phyloP scores from a whole-genome alignment of 805 yeast genomes.

The Pichia pseudocactophila region DNA sequence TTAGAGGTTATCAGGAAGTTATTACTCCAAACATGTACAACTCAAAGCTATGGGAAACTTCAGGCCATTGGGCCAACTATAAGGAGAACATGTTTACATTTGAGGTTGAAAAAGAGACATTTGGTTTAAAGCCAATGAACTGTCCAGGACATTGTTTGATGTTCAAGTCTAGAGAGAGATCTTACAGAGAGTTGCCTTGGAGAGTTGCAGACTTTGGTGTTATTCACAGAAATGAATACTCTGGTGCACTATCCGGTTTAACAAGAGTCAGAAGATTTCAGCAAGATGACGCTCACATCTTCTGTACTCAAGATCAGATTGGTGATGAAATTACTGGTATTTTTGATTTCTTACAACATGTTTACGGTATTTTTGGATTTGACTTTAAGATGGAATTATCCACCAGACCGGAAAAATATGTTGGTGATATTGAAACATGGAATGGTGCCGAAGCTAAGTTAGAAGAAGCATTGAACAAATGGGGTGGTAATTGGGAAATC shows the following conservation, averaged over 20 bases:
- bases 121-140: constrained; percentile 85
- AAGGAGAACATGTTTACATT: constrained; percentile 96
- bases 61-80: constrained; percentile 98
- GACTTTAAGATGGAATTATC: constrained; percentile 95
- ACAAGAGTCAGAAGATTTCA: constrained; percentile 98
- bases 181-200: constrained; percentile 96
- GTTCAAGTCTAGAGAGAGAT: constrained; percentile 87
- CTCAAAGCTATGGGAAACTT: constrained; percentile 94
- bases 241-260: constrained; percentile 90
- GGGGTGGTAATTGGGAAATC: constrained; percentile 89
- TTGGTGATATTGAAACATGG: constrained; percentile 95
- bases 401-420: constrained; percentile 93
- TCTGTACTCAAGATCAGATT: constrained; percentile 89
- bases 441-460: constrained; percentile 80
- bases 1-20: constrained; percentile 96
- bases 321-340: constrained; percentile 75
- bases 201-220: constrained; percentile 98
- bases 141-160: constrained; percentile 76
- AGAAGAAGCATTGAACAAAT: constrained; percentile 70
- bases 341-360: constrained; percentile 74
- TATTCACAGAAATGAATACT: constrained; percentile 90
- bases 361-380: constrained; percentile 89
- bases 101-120: constrained; percentile 93
- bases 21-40: constrained; percentile 99
- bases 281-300: constrained; percentile 98